Evolutionary conservation across 805 yeast species (phyloP), one percentile per base, ranked within the genome.

Genomic region (Candida vaughaniae): DNA sequence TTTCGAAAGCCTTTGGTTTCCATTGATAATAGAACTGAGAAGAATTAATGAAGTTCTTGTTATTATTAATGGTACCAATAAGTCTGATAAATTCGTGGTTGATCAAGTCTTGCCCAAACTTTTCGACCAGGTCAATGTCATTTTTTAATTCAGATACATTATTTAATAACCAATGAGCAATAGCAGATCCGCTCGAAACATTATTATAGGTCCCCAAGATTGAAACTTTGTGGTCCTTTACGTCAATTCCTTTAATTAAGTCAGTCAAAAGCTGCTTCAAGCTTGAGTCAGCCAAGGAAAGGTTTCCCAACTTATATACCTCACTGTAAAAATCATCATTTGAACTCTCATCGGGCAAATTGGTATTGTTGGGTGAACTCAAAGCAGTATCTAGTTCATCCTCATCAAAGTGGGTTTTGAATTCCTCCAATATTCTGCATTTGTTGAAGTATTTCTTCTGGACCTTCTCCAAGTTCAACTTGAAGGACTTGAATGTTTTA

Each of bases 1-100:
- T 64, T 43, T 74, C 78, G 53, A 75, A 85, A 1, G 85, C 85
- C 41, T 70, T 60, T 3, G 80, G 80, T 43, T 78, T 81, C 95
- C 95, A 88, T 59, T 86, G 95, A 53, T 86, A 87, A 50, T 66
- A 71, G 56, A 82, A 78, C 38, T 79, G 82, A 3, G 88, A 77
- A 15, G 88, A 78, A 56, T 85, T 86, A 36, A 82, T 87, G 58
- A 87, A 87, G 35, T 60, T 66, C 31, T 64, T 65, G 32, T 75
- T 72, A 22, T 54, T 56, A 19, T 55, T 56, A 51, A 80, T 77
- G 33, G 78, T 71, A 5, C 91, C 91, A 31, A 85, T 78, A 22
- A 80, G 68, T 45, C 80, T 70, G 23, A 86, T 55, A 45, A 74
- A 82, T 0, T 87, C 90, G 34, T 70, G 56, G 29, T 71, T 60